phyloP scores from a whole-genome alignment of 176 grass and related monocot genomes.

The Oryza australiensis region DNA sequence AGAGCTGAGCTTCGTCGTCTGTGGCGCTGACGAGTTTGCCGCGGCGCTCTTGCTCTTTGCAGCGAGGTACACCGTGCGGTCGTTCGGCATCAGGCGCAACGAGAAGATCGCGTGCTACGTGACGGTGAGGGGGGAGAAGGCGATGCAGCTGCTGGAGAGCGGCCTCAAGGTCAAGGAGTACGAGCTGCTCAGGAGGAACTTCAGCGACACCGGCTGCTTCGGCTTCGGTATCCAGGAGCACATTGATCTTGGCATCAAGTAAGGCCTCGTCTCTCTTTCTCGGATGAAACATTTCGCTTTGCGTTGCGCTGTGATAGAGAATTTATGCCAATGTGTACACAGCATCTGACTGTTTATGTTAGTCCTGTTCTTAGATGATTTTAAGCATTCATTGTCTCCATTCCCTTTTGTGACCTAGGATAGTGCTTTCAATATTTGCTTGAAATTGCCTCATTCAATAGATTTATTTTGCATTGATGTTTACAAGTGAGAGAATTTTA shows the following conservation, averaged over 20 bases:
- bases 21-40: not conserved
- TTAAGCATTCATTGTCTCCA: not conserved
- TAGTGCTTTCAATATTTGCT: not conserved
- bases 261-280: not conserved
- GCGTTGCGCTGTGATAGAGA: not conserved
- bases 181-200: slow-evolving; percentile 46
- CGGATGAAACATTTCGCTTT: not conserved
- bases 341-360: not conserved
- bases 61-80: slow-evolving; percentile 50
- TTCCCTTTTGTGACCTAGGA: not conserved
- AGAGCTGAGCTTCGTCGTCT: not conserved
- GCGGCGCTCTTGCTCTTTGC: not conserved
- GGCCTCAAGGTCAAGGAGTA: slow-evolving; percentile 52
- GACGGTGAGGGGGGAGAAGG: slow-evolving; percentile 41
- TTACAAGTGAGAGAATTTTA: not conserved
- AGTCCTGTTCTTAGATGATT: not conserved
- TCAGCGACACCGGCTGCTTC: slow-evolving; percentile 40
- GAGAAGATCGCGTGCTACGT: slow-evolving; percentile 52
- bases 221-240: slow-evolving; percentile 47
- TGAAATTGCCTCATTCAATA: not conserved
- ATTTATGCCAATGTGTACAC: not conserved
- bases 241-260: slow-evolving; percentile 49
- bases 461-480: not conserved
- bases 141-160: slow-evolving; percentile 48
- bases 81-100: slow-evolving; percentile 44